Conservation (phyloP, 1,139 yeast genomes). For the Zygosaccharomyces pseudobailii region DNA sequence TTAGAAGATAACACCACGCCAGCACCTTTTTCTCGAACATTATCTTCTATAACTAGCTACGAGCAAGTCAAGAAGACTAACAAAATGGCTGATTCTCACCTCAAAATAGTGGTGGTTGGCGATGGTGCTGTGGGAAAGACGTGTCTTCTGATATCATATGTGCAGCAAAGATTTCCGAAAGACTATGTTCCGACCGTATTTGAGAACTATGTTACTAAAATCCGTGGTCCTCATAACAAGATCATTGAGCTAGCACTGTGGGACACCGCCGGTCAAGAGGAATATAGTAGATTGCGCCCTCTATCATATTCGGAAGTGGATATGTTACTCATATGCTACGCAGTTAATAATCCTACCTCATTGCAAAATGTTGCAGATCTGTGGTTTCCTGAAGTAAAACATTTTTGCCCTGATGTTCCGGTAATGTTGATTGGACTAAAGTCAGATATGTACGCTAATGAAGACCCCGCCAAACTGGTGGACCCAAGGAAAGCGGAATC, state of each 20-base stretch:
- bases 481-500: slow-evolving; percentile 25
- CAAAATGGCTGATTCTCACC: slow-evolving; percentile 20
- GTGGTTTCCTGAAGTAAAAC: slow-evolving; percentile 84
- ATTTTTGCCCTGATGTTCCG: slow-evolving; percentile 78
- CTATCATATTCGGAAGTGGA: slow-evolving; percentile 81
- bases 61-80: slow-evolving; percentile 20
- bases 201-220: slow-evolving; percentile 73
- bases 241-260: slow-evolving; percentile 70
- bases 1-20: slow-evolving; percentile 14
- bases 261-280: slow-evolving; percentile 97
- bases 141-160: slow-evolving; percentile 74
- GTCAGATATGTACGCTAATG: slow-evolving; percentile 50
- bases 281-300: slow-evolving; percentile 79
- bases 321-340: slow-evolving; percentile 67
- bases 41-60: slow-evolving; percentile 26
- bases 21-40: slow-evolving; percentile 23
- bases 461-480: slow-evolving; percentile 24
- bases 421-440: slow-evolving; percentile 76
- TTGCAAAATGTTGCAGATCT: slow-evolving; percentile 69
- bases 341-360: slow-evolving; percentile 60
- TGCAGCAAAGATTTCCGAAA: slow-evolving; percentile 69
- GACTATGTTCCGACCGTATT: slow-evolving; percentile 86
- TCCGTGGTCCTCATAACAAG: slow-evolving; percentile 45
- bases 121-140: slow-evolving; percentile 96
- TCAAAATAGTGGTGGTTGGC: slow-evolving; percentile 80